A percentile compares a stretch with the other conserved stretches of the same genome.
These are phyloP conservation scores for Diaporthe vaccinii DNA, from an alignment of 2,329 filamentous ascomycete species.

Conservation along the genomic window DNA sequence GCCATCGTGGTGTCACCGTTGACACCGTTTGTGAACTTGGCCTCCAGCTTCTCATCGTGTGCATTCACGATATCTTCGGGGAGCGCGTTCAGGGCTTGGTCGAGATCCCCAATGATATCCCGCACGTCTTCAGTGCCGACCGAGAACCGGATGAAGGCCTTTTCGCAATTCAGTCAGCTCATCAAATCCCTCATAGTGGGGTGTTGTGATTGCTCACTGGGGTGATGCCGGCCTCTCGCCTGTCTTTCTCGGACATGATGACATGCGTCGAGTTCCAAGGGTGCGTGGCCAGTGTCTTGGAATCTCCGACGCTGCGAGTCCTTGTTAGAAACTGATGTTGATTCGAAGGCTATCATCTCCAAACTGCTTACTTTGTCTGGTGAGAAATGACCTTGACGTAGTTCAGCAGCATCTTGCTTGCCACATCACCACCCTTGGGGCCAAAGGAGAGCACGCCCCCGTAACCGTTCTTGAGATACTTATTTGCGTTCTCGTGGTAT, in stretches of 20 bases:
- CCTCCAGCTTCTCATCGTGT: background rate
- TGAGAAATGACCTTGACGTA: constrained; percentile 96
- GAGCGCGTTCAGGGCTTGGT: constrained; percentile 78
- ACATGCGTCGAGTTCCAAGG: constrained; percentile 97
- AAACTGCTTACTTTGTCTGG: constrained; percentile 75
- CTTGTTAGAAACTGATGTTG: background rate
- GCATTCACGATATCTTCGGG: constrained; percentile 4
- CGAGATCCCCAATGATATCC: constrained; percentile 96
- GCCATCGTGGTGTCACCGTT: background rate
- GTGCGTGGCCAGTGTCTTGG: constrained; percentile 94
- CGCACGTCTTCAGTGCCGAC: constrained; percentile 97
- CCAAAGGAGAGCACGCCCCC: constrained; percentile 97
- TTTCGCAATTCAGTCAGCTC: constrained; percentile 27
- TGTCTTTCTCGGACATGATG: constrained; percentile 88
- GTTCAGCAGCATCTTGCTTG: constrained; percentile 90
- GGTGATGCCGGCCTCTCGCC: constrained; percentile 83
- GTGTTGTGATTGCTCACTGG: constrained; percentile 61
- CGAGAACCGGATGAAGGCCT: constrained; percentile 92
- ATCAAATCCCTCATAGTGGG: background rate
- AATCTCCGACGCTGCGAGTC: constrained; percentile 79
- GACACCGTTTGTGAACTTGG: background rate
- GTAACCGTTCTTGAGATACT: constrained; percentile 86
- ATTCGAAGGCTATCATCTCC: background rate
- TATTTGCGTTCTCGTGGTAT: constrained; percentile 85
- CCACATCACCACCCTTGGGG: constrained; percentile 86